phyloP scores from a whole-genome alignment of 257 asterid species.

The Solanum chilense region DNA sequence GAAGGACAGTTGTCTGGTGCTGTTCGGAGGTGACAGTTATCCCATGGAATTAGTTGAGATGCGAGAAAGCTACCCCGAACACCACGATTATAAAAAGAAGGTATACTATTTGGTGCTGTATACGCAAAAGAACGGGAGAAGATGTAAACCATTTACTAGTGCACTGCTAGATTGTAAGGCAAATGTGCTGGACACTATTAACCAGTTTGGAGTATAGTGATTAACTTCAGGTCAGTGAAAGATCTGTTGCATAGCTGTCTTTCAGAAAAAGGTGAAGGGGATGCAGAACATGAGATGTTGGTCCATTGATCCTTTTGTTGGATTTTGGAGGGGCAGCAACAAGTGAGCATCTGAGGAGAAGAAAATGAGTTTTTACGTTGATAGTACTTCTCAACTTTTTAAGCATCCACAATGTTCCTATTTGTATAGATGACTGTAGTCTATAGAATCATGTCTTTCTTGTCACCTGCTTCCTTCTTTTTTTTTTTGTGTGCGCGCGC shows the following conservation, averaged over 20 bases:
- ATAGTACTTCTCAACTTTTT: neutral
- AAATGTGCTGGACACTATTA: neutral
- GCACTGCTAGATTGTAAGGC: neutral
- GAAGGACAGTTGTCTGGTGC: neutral
- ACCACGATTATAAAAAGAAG: neutral
- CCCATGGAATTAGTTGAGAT: neutral
- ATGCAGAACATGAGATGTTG: neutral
- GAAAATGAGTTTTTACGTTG: neutral
- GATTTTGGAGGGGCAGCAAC: neutral
- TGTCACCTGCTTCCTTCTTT: neutral
- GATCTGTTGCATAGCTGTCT: neutral
- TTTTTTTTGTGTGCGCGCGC: neutral
- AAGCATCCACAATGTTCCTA: neutral
- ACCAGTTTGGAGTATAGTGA: neutral
- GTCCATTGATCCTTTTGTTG: neutral
- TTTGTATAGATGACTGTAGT: neutral
- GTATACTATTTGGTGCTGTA: neutral
- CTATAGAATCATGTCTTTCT: neutral
- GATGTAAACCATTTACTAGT: neutral
- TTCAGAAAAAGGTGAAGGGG: neutral
- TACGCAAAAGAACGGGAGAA: neutral
- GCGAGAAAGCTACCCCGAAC: neutral
- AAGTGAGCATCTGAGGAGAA: neutral
- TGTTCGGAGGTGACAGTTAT: neutral
- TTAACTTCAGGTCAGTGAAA: neutral